Evolutionary conservation across 2,329 filamentous ascomycete species (phyloP), one percentile per base, ranked within the genome.

Genomic region (Aphanoascus verrucosus): DNA sequence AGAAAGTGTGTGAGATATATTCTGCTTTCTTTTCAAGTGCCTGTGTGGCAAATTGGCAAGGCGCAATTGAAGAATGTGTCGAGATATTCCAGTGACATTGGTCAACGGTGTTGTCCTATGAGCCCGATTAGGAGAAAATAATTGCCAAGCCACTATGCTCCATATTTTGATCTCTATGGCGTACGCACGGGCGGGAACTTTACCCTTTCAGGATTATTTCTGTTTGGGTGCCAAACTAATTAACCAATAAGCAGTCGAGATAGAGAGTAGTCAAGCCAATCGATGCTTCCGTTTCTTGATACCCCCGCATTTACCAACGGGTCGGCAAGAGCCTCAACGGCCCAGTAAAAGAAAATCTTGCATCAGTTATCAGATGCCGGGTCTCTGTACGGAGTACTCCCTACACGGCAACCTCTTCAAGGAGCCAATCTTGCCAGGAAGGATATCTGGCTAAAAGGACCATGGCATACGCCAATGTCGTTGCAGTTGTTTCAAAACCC

Each of bases 351-450:
- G 7, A 3, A 7, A 7, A 7, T 28, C n/a, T 28, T 28, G 23
- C 23, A 28, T 28, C 23, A 40, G 37, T 3, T 17, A 40, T 40
- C 37, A 40, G 37, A 40, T n/a, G 11, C 14, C 37, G 7, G 37
- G 14, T 3, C 37, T 40, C 37, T 17, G 17, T 40, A 40, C 37
- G 14, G 14, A 40, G 17, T 40, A 9, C 37, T n/a, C n/a, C n/a
- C 3, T 40, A 40, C 17, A 40, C 37, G 37, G 37, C 63, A 35
- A 79, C 65, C 58, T 81, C 78, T 52, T 75, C 74, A 7, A 64
- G 63, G 2, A 80, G 59, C 76, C 77, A 80, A 2, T 70, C 68
- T 61, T 81, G 77, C 64, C 72, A 73, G 49, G 74, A 61, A 0
- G 75, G 74, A 54, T 76, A 64, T 1, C 68, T 61, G 1, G 74